Conservation (phyloP, 2,329 filamentous ascomycete genomes). For the Colletotrichum cuscutae region DNA sequence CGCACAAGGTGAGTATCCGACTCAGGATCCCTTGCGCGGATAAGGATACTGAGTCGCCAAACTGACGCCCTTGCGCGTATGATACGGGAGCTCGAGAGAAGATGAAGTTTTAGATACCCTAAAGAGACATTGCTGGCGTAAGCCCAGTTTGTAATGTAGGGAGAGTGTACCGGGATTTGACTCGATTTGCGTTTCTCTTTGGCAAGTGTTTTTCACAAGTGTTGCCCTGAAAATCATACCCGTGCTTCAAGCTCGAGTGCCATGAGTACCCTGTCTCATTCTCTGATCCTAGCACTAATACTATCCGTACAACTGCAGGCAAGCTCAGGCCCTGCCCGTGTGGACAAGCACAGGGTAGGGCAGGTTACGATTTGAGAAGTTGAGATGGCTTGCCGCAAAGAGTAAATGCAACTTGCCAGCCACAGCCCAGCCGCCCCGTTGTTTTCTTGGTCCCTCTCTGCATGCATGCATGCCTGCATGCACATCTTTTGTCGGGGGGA, state of each 20-base stretch:
- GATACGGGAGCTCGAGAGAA: neutral
- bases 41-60: neutral
- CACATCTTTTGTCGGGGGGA: neutral
- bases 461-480: neutral
- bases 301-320: neutral
- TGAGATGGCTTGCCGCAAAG: conserved; percentile 7
- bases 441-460: conserved; percentile 1
- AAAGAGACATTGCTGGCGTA: neutral
- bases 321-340: conserved; percentile 2
- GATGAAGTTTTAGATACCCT: neutral
- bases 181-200: neutral
- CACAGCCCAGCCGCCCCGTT: conserved; percentile 22
- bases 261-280: neutral
- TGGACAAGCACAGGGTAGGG: neutral
- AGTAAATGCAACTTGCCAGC: conserved; percentile 15
- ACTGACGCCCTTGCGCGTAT: neutral
- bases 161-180: neutral
- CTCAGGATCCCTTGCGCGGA: conserved; percentile 14
- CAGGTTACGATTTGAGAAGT: conserved; percentile 2
- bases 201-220: neutral
- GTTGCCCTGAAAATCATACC: conserved; percentile 19
- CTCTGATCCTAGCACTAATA: neutral
- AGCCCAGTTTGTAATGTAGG: neutral
- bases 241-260: neutral
- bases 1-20: neutral